Base-by-base conservation (phyloP, 306 rosid genomes). In the Betula pendula region DNA sequence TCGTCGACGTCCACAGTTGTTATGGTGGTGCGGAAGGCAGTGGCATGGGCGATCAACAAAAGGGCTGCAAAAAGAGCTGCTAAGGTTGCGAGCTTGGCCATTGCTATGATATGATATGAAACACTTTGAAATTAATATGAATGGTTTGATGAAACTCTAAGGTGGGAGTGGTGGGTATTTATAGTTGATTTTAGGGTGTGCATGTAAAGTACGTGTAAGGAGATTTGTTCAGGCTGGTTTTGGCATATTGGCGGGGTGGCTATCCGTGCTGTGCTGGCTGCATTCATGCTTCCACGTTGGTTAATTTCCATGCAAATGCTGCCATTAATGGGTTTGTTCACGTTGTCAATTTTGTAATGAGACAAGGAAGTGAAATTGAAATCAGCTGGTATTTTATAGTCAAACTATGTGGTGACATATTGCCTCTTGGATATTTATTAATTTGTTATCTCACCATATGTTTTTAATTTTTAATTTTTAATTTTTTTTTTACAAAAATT, bases 161-260 rank as follows among this genome's bases (percentile, higher is more conserved):
- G 38, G 48, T 12, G 24, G 22, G 20, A 29, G 25, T 62, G 45
- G 12, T 33, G 43, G 12, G 45, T 31, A 63, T 63, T 33, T 63
- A 33, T 33, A 31, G 44, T 29, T 58, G 56, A 0, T 8, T 16
- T 45, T 62, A 8, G 15, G 48, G 45, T 60, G 12, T 77, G 81
- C 76, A 78, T 59, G 81, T 29, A 22, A 14, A 27, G 72, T 44
- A 78, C 63, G 76, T 59, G 76, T 68, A 77, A 27, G 15, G 14
- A 33, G 20, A 1, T 13, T 8, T 63, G 44, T 24, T 31, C 25
- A 47, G 14, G 68, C 5, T 63, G 11, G 43, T 13, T 58, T 74
- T 74, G 56, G 51, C 16, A 63, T 31, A 8, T 33, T 33, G 1
- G 13, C 2, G 38, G 20, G 24, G 29, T 59, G 52, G 77, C 24